Conservation (phyloP, 2,329 filamentous ascomycete genomes). For the Pyricularia sp. region DNA sequence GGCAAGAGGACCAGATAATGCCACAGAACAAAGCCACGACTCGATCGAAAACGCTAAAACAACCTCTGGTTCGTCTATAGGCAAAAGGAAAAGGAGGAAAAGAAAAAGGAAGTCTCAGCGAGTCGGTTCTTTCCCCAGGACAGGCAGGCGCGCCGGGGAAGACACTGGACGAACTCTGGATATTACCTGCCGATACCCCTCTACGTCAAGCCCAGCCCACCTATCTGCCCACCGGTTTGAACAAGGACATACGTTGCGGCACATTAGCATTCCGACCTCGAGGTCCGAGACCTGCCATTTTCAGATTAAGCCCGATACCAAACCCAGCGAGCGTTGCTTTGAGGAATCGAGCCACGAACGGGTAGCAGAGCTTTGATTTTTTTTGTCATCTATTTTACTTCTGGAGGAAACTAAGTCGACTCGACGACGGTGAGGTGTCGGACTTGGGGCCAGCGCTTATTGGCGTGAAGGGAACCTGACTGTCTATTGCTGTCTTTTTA, state of each 20-base stretch:
- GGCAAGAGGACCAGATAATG: neutral
- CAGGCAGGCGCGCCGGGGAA: neutral
- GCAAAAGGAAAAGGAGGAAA: neutral
- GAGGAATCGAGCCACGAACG: neutral
- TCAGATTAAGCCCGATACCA: neutral
- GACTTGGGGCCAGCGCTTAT: neutral
- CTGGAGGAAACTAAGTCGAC: neutral
- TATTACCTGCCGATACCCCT: neutral
- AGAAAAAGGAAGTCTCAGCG: neutral
- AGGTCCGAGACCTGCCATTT: neutral
- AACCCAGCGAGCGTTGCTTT: neutral
- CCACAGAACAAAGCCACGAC: neutral
- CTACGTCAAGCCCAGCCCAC: neutral
- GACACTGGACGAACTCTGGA: neutral
- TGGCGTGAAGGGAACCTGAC: neutral
- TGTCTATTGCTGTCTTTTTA: neutral
- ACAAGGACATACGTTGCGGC: neutral
- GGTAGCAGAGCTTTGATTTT: neutral
- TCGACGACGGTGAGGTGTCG: neutral
- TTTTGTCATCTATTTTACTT: no score
- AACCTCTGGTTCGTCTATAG: neutral
- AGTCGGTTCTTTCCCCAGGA: neutral
- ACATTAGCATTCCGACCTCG: neutral
- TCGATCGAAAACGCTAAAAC: neutral
- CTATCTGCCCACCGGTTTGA: neutral